Conservation (phyloP, 192 early-diverging fungal genomes). For the Phlyctochytrium bullatum region DNA sequence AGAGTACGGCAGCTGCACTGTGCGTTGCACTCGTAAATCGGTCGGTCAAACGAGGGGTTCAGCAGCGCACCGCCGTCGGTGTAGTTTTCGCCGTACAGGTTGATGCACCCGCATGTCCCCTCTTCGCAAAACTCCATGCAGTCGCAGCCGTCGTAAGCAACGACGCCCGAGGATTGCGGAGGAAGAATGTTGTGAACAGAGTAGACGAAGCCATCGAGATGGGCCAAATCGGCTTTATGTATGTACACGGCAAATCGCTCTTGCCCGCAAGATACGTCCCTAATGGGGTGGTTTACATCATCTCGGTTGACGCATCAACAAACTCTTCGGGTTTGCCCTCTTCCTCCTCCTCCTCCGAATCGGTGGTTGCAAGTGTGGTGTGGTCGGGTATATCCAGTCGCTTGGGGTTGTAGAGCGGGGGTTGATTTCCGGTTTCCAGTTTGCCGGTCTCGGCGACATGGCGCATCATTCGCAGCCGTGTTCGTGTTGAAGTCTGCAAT, state of each 20-base stretch:
- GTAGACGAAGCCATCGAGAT: not conserved
- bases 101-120: not conserved
- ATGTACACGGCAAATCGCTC: no score
- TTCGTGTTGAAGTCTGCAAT: not conserved
- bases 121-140: not conserved
- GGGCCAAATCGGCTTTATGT: no score
- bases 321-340: not conserved
- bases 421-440: not conserved
- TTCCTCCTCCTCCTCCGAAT: not conserved
- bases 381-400: not conserved
- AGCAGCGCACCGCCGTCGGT: conserved; percentile 9
- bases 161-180: not conserved
- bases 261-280: no score
- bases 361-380: not conserved
- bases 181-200: not conserved
- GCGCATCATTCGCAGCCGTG: not conserved
- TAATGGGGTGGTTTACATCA: no score
- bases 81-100: not conserved
- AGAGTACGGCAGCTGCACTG: conserved; percentile 28
- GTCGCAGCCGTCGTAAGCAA: conserved; percentile 7
- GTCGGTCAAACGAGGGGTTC: conserved; percentile 4
- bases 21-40: conserved; percentile 42
- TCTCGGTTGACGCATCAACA: not conserved
- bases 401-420: not conserved
- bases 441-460: not conserved